Evolutionary conservation across 2,329 filamentous ascomycete genomes (phyloP), one percentile per base, ranked within the genome.

Genomic region (Ophiocordyceps polyrhachis-furcata): DNA sequence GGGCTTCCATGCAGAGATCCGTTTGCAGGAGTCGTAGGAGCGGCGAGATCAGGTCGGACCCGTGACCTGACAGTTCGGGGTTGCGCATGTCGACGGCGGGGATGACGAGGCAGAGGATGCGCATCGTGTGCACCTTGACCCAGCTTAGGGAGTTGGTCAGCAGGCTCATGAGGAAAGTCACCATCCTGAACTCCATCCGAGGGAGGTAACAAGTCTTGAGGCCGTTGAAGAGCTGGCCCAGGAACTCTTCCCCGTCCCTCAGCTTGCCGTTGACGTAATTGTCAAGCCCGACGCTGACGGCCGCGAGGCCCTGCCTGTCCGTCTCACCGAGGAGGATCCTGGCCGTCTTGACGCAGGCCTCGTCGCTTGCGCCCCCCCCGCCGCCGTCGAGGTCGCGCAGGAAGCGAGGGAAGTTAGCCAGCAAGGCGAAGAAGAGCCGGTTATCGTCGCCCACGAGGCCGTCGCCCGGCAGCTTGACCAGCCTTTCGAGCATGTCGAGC

Each of bases 81-180:
- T 88, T 88, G 45, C 81, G 80, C 83, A 96, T 93, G 56, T 98
- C 88, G 29, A 95, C 83, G 44, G 89, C 81, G 0, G 87, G 85
- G 42, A 98, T 83, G 47, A 94, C 68, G 19, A 83, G 73, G 55
- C 83, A 83, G 0, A 98, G 73, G 13, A 96, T 79, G 48, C 85
- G 81, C 83, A 98, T 93, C 0, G 84, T 87, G 65, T 91, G 89
- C 40, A 88, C 69, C 58, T 93, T 93, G 60, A 96, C 83, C 84
- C 87, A 95, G 3, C 83, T 73, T 1, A 81, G 73, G 31, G 80
- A 81, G 56, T 98, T 98, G 14, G 88, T 94, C 44, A 98, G 69
- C 42, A 95, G 72, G 2, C 91, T 87, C 62, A 96, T 84, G 40
- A 96, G 66, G 64, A 94, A 95, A 1, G 87, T 85, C 12, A 98